Conservation (phyloP, 2,329 filamentous ascomycete genomes). For the Fusarium begoniae region DNA sequence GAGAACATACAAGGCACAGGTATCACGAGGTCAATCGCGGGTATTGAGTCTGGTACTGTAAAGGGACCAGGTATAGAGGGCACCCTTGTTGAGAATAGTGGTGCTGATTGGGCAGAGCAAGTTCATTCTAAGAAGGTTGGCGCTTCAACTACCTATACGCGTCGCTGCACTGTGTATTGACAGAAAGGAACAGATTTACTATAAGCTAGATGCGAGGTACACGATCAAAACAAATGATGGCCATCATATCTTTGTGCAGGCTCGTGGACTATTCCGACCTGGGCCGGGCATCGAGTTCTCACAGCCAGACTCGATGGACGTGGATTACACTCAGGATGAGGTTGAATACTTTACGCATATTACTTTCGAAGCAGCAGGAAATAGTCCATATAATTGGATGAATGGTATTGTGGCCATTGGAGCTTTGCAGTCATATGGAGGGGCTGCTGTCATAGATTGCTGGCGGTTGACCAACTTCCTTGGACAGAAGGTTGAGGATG, state of each 20-base stretch:
- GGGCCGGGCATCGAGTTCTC: neutral
- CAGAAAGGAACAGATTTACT: neutral
- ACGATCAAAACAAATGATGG: neutral
- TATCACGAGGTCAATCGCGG: neutral
- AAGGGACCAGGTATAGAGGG: neutral
- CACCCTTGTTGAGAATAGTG: neutral
- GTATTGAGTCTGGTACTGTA: neutral
- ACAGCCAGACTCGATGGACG: neutral
- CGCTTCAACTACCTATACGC: neutral
- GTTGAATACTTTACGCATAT: constrained; percentile 35
- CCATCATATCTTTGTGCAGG: neutral
- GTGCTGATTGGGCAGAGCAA: neutral
- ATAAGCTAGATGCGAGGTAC: neutral
- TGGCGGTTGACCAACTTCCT: constrained; percentile 34
- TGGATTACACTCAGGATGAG: constrained; percentile 16
- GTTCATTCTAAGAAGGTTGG: neutral
- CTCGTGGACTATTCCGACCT: neutral
- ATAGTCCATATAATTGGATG: constrained; percentile 26
- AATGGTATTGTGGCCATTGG: constrained; percentile 30
- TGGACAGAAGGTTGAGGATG: neutral
- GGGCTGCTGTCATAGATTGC: constrained; percentile 29
- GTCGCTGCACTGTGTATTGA: neutral
- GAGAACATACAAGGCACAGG: neutral
- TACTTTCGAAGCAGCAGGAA: constrained; percentile 23
- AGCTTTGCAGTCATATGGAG: neutral